phyloP scores from a whole-genome alignment of 2,329 filamentous ascomycete species.

The Zelopaecilomyces penicillatus region DNA sequence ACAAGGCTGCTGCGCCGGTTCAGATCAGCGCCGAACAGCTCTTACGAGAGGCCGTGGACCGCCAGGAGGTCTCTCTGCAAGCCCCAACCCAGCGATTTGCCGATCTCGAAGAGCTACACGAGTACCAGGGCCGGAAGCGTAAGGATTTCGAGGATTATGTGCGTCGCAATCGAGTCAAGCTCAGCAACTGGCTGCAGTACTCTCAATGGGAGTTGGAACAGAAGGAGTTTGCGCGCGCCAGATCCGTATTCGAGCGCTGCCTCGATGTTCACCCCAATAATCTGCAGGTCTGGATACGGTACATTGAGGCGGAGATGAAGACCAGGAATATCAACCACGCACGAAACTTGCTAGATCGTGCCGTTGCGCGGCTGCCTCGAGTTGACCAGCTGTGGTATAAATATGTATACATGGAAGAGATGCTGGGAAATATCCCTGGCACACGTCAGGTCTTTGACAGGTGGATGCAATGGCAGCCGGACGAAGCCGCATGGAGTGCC shows the following conservation, averaged over 20 bases:
- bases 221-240: slow-evolving; percentile 87
- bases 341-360: slow-evolving; percentile 84
- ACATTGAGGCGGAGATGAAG: slow-evolving; percentile 96
- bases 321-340: slow-evolving; percentile 90
- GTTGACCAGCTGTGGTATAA: slow-evolving; percentile 99
- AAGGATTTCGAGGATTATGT: slow-evolving; percentile 99
- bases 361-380: slow-evolving; percentile 83
- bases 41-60: slow-evolving; percentile 91
- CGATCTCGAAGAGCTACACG: slow-evolving; percentile 94
- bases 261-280: slow-evolving; percentile 86
- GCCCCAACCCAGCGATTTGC: slow-evolving; percentile 91
- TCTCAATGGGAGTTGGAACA: slow-evolving; percentile 96
- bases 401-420: slow-evolving; percentile 98
- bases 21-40: slow-evolving; percentile 97
- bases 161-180: slow-evolving; percentile 83
- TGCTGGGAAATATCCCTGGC: slow-evolving; percentile 85
- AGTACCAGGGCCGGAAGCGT: slow-evolving; percentile 90
- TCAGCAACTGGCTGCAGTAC: slow-evolving; percentile 99
- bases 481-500: slow-evolving; percentile 88
- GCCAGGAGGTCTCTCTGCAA: slow-evolving; percentile 81
- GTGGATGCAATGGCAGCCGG: slow-evolving; percentile 98
- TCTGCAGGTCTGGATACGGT: slow-evolving; percentile 81
- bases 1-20: slow-evolving; percentile 86
- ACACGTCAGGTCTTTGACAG: slow-evolving; percentile 91
- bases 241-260: slow-evolving; percentile 89